Conservation (phyloP, 257 asterid species). For the Solanum arcanum region DNA sequence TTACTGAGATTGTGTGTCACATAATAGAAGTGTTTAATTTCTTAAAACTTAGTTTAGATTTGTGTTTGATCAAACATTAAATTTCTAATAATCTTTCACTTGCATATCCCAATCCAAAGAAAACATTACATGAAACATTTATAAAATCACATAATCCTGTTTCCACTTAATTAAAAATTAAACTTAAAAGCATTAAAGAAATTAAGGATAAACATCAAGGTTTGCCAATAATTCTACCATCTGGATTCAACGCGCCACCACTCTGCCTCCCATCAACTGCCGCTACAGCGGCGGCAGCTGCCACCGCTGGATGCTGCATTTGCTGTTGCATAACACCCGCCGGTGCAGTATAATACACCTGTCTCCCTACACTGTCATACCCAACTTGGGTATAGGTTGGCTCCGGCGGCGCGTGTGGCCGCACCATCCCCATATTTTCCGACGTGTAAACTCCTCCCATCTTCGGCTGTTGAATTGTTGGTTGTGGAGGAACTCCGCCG, state of each 20-base stretch:
- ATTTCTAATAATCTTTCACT: neutral
- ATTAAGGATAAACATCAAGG: neutral
- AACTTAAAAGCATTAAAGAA: neutral
- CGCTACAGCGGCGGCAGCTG: neutral
- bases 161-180: neutral
- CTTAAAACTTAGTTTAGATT: neutral
- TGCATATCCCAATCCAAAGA: neutral
- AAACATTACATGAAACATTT: neutral
- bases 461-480: slow-evolving; percentile 8
- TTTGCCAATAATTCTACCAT: slow-evolving; percentile 11
- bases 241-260: slow-evolving; percentile 8
- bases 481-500: slow-evolving; percentile 10
- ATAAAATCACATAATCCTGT: neutral
- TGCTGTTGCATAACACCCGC: slow-evolving; percentile 9
- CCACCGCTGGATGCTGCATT: slow-evolving; percentile 3
- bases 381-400: slow-evolving; percentile 19
- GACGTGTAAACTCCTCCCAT: slow-evolving; percentile 16
- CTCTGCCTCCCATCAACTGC: slow-evolving; percentile 7
- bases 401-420: slow-evolving; percentile 1
- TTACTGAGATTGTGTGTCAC: neutral
- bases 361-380: slow-evolving; percentile 22
- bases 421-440: slow-evolving; percentile 7
- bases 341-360: slow-evolving; percentile 14
- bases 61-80: neutral
- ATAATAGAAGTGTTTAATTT: neutral